A percentile compares a stretch with the other conserved stretches of the same genome.
Evolutionary conservation across 1,284 basidiomycete species (phyloP).

Genomic region (Meira miltonrushii): DNA sequence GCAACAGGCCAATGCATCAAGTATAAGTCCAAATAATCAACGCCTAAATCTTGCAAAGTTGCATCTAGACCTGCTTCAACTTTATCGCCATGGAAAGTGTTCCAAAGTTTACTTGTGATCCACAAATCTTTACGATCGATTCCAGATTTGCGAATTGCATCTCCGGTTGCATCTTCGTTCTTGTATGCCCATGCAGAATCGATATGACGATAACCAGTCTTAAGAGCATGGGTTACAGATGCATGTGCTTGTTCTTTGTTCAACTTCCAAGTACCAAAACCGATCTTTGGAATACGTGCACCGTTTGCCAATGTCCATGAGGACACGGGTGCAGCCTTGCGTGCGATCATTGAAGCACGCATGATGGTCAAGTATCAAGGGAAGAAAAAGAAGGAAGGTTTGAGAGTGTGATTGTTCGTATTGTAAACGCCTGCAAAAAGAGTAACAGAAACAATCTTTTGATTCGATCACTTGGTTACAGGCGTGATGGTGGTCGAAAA

Average conservation of each 20-base stretch:
- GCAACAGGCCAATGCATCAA: constrained; percentile 68
- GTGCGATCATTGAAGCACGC: constrained; percentile 29
- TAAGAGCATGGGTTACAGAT: constrained; percentile 53
- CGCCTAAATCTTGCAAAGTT: constrained; percentile 67
- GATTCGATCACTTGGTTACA: too few relatives aligned
- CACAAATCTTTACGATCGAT: constrained; percentile 73
- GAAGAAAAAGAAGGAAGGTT: too few relatives aligned
- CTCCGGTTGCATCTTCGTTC: constrained; percentile 76
- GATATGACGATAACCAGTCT: constrained; percentile 38
- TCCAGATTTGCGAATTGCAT: constrained; percentile 68
- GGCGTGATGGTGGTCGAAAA: too few relatives aligned
- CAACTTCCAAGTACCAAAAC: constrained; percentile 41
- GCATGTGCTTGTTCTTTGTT: constrained; percentile 56
- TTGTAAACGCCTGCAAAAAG: too few relatives aligned
- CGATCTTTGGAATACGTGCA: constrained; percentile 41
- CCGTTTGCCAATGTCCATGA: constrained; percentile 40
- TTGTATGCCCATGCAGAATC: constrained; percentile 47
- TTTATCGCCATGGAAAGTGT: constrained; percentile 61
- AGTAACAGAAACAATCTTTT: too few relatives aligned
- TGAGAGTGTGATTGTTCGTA: too few relatives aligned
- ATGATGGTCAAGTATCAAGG: constrained; percentile 11
- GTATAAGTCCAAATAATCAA: constrained; percentile 73
- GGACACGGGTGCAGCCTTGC: constrained; percentile 33
- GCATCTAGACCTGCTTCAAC: constrained; percentile 60
- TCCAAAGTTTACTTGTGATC: constrained; percentile 77